phyloP scores from a whole-genome alignment of 805 yeast genomes.

The Teunomyces cretensis region DNA sequence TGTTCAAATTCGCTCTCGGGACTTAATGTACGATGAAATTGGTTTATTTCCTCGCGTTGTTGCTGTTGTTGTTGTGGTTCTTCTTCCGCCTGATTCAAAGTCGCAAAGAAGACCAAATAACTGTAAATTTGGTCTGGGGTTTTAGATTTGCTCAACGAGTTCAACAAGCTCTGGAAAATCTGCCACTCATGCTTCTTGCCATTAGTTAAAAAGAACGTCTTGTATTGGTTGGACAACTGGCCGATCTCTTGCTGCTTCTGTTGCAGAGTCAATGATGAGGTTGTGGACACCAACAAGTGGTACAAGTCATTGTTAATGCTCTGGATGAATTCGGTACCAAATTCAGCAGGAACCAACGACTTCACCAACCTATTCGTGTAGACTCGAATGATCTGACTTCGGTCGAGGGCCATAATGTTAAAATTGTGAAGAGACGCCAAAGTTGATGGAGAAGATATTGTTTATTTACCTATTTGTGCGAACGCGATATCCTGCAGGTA shows the following conservation, averaged over 20 bases:
- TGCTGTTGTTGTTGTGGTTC: conserved; percentile 1
- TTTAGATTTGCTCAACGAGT: conserved; percentile 26
- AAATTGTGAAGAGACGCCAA: neutral
- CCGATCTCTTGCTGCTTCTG: conserved; percentile 15
- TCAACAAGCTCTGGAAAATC: conserved; percentile 30
- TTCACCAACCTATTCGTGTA: conserved; percentile 35
- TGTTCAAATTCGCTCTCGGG: conserved; percentile 4
- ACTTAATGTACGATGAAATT: conserved; percentile 2
- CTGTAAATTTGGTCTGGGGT: conserved; percentile 32
- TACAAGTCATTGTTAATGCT: conserved; percentile 31
- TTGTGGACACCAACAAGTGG: neutral
- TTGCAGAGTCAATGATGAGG: conserved; percentile 1
- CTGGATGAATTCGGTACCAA: conserved; percentile 34
- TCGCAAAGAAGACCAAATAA: conserved; percentile 34
- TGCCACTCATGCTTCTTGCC: conserved; percentile 32
- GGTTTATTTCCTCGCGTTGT: neutral
- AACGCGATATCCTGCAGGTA: conserved; percentile 1
- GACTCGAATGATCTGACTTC: conserved; percentile 30
- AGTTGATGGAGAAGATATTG: neutral
- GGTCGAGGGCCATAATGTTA: conserved; percentile 20
- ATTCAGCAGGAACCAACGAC: conserved; percentile 36
- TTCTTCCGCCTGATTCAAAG: conserved; percentile 11
- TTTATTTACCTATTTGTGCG: conserved; percentile 2
- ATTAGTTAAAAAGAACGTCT: conserved; percentile 23
- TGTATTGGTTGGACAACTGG: conserved; percentile 21